Evolutionary conservation across 2,329 filamentous ascomycete species (phyloP), one percentile per base, ranked within the genome.

Genomic region (Alternaria solani): DNA sequence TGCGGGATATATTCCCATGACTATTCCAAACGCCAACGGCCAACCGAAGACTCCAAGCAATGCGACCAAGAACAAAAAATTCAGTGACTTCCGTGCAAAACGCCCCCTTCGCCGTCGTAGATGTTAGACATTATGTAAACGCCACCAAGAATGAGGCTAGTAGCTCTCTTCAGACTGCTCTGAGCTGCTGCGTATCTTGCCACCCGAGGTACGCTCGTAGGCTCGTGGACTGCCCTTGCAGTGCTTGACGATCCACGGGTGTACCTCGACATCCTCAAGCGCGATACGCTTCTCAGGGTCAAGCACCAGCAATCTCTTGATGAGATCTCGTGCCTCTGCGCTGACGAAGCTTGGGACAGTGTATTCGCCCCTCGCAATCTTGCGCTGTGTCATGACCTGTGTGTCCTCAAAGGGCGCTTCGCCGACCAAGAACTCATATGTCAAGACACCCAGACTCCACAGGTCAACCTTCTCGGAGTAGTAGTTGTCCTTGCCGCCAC

Each of bases 401-500:
- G 92, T 95, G 74, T 98, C 95, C 79, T 99, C 95, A 73, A 99
- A 99, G 0, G 95, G 95, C 16, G 95, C 95, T 82, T 97, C 93
- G 61, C 95, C 95, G 34, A 96, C 92, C 60, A 99, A 81, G 72
- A 99, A 99, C 80, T 99, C 95, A 73, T 98, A 99, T 2, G 91
- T 96, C 80, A 99, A 80, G 23, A 98, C 95, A 25, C 95, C 95
- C 73, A 99, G 83, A 75, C 92, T 95, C 95, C 95, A 99, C 63
- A 98, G 81, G 76, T 99, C 95, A 32, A 99, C 92, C 82, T 97
- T 98, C 77, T 97, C 94, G 61, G 88, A 91, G 81, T 98, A 98
- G 75, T 86, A 96, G 81, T 95, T 96, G 73, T 95, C 92, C 69
- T 89, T 87, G 68, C 86, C 86, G 44, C 92, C 91, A 4, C 89